Evolutionary conservation across 805 yeast species (phyloP).

Genomic region (Yueomyces sp.): DNA sequence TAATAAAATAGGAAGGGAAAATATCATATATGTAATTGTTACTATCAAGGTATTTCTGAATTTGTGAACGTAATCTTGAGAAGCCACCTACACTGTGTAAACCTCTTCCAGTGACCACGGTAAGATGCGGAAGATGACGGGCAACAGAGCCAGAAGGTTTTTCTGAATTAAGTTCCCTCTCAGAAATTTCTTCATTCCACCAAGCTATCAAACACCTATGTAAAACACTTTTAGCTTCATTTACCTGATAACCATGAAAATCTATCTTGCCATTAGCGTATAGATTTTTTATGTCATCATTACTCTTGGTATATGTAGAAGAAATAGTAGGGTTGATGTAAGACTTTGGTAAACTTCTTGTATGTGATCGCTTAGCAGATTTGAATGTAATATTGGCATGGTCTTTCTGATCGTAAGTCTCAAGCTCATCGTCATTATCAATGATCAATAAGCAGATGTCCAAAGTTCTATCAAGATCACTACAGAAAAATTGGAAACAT

Average conservation of each 20-base stretch:
- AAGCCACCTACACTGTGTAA: slow-evolving; percentile 49
- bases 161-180: slow-evolving; percentile 30
- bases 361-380: no score
- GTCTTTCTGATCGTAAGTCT: background rate
- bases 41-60: slow-evolving; percentile 27
- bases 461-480: slow-evolving; percentile 21
- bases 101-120: slow-evolving; percentile 57
- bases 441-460: slow-evolving; percentile 1
- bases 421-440: background rate
- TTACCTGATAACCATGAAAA: slow-evolving; percentile 40
- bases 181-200: slow-evolving; percentile 47
- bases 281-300: slow-evolving; percentile 7
- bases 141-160: slow-evolving; percentile 26
- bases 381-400: background rate
- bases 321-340: no score
- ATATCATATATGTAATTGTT: slow-evolving; percentile 35
- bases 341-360: no score
- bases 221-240: slow-evolving; percentile 32
- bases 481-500: slow-evolving; percentile 31
- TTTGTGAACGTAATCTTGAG: slow-evolving; percentile 33
- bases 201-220: slow-evolving; percentile 31
- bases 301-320: background rate
- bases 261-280: slow-evolving; percentile 28
- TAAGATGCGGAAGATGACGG: slow-evolving; percentile 29
- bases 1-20: slow-evolving; percentile 28